Conservation (phyloP, 805 yeast genomes). For the Clavispora fructus region DNA sequence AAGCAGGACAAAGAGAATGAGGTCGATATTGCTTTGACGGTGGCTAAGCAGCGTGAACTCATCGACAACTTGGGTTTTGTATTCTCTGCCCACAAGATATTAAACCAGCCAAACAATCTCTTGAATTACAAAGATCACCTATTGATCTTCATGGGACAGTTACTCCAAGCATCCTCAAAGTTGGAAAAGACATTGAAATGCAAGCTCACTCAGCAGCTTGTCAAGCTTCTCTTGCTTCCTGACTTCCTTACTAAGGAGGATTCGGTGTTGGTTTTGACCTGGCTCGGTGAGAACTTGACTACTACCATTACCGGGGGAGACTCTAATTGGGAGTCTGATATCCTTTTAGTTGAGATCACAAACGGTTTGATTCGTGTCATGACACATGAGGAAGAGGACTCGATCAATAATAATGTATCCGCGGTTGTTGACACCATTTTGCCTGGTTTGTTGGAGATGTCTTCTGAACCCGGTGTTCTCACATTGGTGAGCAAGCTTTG, state of each 20-base stretch:
- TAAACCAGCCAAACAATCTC: constrained; percentile 32
- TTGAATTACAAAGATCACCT: constrained; percentile 57
- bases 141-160: constrained; percentile 60
- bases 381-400: constrained; percentile 11
- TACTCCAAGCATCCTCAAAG: constrained; percentile 61
- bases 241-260: constrained; percentile 52
- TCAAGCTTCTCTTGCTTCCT: constrained; percentile 47
- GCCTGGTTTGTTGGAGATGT: constrained; percentile 22
- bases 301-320: constrained; percentile 34
- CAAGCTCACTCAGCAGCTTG: constrained; percentile 59
- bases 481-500: constrained; percentile 26
- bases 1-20: constrained; percentile 10
- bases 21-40: constrained; percentile 31
- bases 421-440: constrained; percentile 38
- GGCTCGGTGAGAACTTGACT: constrained; percentile 54
- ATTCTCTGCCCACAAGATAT: constrained; percentile 35
- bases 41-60: constrained; percentile 54
- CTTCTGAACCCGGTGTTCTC: constrained; percentile 25
- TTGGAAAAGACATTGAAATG: constrained; percentile 67
- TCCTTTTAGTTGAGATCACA: constrained; percentile 49
- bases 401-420: constrained; percentile 19
- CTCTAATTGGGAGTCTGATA: constrained; percentile 33
- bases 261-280: constrained; percentile 55
- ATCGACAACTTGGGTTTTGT: constrained; percentile 59
- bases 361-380: constrained; percentile 50